Evolutionary conservation across 768 basidiomycete genomes (phyloP), one percentile per base, ranked within the genome.

Genomic region (Lactarius evosmus): DNA sequence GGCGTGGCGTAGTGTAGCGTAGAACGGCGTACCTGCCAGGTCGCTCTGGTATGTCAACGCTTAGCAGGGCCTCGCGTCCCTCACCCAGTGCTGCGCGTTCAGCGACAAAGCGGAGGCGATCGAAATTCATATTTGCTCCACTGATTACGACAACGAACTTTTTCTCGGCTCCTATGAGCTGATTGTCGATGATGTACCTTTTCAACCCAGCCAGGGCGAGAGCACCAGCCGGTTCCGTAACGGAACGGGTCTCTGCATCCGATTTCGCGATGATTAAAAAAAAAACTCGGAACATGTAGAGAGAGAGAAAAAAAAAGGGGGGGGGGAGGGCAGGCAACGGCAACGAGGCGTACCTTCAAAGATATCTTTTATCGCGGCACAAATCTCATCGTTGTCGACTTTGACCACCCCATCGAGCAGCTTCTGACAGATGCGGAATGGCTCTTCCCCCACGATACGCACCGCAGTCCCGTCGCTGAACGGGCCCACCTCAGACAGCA

Each of bases 61-160:
- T 91, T 68, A 98, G 81, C 52, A 98, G 80, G 0, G 91, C 97
- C 76, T 99, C 97, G 58, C 90, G 83, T 12, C 96, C 89, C 75
- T 99, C 97, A 66, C 97, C 97, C 22, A 98, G 81, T 74, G 98
- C 95, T 3, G 97, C 97, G 61, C 97, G 94, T 74, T 99, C 97
- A 22, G 97, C 91, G n/a, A 99, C 95, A 73, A 98, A 99, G 11
- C 97, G 85, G 52, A 99, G 76, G 49, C 96, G 85, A 71, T 94
- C 92, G 75, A 99, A 99, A 77, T 99, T 98, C 93, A 99, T 97
- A 77, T 99, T 98, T 19, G 96, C 97, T 25, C 97, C 97, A 70
- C 93, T 95, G 67, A 98, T 78, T 58, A 98, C 86, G 6, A 85
- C 95, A 33, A 98, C 95, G 67, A 95, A 97, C 62, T 84, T 87